A percentile compares a stretch with the other conserved stretches of the same genome.
Conservation (phyloP, 805 yeast genomes). For the Cyberlindnera saturnus region DNA sequence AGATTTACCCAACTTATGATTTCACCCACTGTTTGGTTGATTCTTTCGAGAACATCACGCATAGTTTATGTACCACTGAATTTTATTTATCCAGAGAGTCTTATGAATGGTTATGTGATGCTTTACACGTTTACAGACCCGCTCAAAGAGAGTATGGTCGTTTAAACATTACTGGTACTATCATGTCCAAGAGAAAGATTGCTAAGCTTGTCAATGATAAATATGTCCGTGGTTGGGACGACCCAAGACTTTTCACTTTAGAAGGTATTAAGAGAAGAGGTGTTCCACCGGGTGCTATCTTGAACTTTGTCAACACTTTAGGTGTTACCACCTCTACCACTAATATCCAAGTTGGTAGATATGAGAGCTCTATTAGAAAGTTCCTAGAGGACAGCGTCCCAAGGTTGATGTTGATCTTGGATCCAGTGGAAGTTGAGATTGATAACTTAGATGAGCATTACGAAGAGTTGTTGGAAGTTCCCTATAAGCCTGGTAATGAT, state of each 20-base stretch:
- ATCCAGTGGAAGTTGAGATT: conserved; percentile 75
- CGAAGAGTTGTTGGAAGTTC: conserved; percentile 66
- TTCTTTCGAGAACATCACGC: conserved; percentile 93
- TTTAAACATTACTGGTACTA: conserved; percentile 88
- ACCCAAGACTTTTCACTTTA: conserved; percentile 91
- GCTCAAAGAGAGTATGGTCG: conserved; percentile 99
- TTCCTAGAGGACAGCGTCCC: conserved; percentile 90
- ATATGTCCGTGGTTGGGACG: conserved; percentile 95
- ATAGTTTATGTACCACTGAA: conserved; percentile 94
- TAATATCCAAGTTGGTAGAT: conserved; percentile 83
- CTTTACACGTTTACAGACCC: conserved; percentile 90
- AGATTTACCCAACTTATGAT: conserved; percentile 96
- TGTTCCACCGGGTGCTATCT: conserved; percentile 96
- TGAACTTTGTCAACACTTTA: conserved; percentile 85
- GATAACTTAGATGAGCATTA: conserved; percentile 77
- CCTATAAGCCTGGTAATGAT: conserved; percentile 83
- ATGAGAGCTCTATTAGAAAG: conserved; percentile 83
- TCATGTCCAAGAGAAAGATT: conserved; percentile 92
- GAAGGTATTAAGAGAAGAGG: conserved; percentile 96
- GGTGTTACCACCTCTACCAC: conserved; percentile 96
- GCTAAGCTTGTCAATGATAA: conserved; percentile 81
- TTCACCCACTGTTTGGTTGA: conserved; percentile 99
- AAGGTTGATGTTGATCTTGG: conserved; percentile 85
- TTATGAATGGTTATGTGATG: conserved; percentile 98
- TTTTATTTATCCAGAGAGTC: conserved; percentile 88